Evolutionary conservation across 2,329 filamentous ascomycete species (phyloP).

Genomic region (Myriosclerotinia scirpicola): DNA sequence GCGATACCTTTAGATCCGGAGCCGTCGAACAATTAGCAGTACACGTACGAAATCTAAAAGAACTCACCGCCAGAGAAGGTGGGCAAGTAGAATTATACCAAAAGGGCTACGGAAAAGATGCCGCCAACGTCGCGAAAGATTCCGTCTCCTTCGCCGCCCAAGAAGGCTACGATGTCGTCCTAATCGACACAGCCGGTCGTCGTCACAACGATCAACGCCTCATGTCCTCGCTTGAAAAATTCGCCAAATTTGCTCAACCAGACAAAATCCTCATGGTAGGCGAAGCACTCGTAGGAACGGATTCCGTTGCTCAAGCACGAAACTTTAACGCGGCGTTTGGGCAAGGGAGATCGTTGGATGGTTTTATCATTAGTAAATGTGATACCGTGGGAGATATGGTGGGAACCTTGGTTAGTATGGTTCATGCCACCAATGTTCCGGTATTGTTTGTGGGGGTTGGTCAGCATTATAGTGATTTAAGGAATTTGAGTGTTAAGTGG

Average conservation of each 20-base stretch:
- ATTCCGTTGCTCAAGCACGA: slow-evolving; percentile 90
- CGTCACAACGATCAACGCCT: slow-evolving; percentile 93
- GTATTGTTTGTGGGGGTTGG: slow-evolving; percentile 85
- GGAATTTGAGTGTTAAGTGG: slow-evolving; percentile 69
- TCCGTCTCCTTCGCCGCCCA: slow-evolving; percentile 78
- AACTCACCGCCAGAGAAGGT: slow-evolving; percentile 81
- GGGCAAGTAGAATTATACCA: slow-evolving; percentile 89
- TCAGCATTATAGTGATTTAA: slow-evolving; percentile 67
- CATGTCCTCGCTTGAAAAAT: slow-evolving; percentile 97
- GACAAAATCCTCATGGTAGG: slow-evolving; percentile 99
- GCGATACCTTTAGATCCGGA: slow-evolving; percentile 94
- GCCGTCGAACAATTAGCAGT: slow-evolving; percentile 96
- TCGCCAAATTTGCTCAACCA: slow-evolving; percentile 91
- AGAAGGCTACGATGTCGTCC: slow-evolving; percentile 82
- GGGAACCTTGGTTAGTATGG: slow-evolving; percentile 87
- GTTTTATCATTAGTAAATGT: slow-evolving; percentile 98
- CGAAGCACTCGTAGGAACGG: slow-evolving; percentile 86
- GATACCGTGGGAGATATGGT: slow-evolving; percentile 98
- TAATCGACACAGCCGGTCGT: slow-evolving; percentile 94
- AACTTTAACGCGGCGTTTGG: slow-evolving; percentile 97
- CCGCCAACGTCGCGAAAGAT: slow-evolving; percentile 91
- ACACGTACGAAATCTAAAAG: slow-evolving; percentile 89
- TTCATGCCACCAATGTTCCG: slow-evolving; percentile 94
- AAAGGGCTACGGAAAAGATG: slow-evolving; percentile 97
- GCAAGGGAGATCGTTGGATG: slow-evolving; percentile 75